Base-by-base conservation (phyloP, 495 filamentous ascomycete species). In the Viridothelium virens region DNA sequence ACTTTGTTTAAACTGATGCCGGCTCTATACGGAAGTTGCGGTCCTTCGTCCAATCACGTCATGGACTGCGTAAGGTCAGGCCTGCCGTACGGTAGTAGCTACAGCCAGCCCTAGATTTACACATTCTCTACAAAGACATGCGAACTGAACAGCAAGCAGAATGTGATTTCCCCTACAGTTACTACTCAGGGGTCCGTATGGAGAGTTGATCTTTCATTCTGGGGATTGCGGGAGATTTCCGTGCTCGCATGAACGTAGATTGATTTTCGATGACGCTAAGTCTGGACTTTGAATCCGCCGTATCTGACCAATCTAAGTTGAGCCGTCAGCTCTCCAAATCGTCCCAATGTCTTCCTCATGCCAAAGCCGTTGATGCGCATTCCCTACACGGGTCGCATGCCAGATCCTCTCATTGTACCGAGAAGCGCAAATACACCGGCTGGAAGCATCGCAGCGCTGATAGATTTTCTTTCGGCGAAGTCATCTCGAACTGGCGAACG, bases 331-430 rank as follows among this genome's bases (percentile, higher is more conserved):
- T n/a, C 31, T 33, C 31, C 2, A 6, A 9, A 59, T 36, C 25
- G 31, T 6, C 25, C 31, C 53, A 36, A 59, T 59, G 53, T 14
- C n/a, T 59, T 59, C 9, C 53, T 59, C 53, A 59, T 59, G 53
- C 53, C 53, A 9, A 59, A 59, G 72, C 80, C 87, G 67, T 82
- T 89, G 38, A 87, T 96, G 80, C 84, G 93, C 72, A 95, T 97
- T 72, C 94, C 94, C 68, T 98, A 91, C 73, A 96, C 90, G 66
- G 85, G 87, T 59, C 86, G 89, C 36, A 80, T 97, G 59, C 89
- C 93, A n/a, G 80, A 87, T 12, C 87, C 93, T 3, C 81, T 80
- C 48, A 89, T 92, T 74, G 80, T 89, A 61, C 94, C 94, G 0
- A 70, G 77, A 38, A 85, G 80, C 63, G 91, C 93, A 33, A 79